A percentile compares a stretch with the other conserved stretches of the same genome.
These are phyloP conservation scores for Collariella sp. DNA, from an alignment of 495 filamentous ascomycete genomes.

Conservation along the genomic window DNA sequence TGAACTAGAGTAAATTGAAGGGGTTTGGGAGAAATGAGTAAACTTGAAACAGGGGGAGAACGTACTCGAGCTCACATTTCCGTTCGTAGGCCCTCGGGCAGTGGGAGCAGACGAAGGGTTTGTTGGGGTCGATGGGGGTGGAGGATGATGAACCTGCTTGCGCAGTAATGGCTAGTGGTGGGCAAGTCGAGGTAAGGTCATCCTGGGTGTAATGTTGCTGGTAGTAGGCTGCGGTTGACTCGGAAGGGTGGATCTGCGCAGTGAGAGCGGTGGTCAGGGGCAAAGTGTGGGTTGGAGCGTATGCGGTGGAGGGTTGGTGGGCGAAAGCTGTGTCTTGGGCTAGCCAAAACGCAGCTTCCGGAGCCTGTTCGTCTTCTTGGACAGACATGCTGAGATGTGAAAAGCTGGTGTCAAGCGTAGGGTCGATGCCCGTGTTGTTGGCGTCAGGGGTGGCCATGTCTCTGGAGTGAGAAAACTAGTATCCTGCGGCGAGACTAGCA, in stretches of 20 bases:
- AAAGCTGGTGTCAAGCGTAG: neutral
- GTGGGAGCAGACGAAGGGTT: neutral
- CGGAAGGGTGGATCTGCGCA: neutral
- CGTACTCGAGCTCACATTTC: constrained; percentile 9
- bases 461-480: constrained; percentile 5
- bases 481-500: neutral
- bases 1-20: neutral
- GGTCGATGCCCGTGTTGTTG: neutral
- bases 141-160: neutral
- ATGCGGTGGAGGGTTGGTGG: neutral
- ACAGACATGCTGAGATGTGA: neutral
- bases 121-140: neutral
- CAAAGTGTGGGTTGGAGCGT: neutral
- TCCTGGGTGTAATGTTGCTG: neutral
- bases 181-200: neutral
- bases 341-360: neutral
- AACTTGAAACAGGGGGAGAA: neutral
- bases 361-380: neutral
- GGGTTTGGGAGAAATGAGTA: neutral
- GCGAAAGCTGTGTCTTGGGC: neutral
- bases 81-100: neutral
- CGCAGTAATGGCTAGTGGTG: neutral
- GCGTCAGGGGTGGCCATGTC: neutral
- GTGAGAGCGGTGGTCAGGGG: neutral
- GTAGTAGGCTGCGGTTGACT: neutral